Conservation (phyloP, 176 grass and related monocot species). For the Eragrostis curvula region DNA sequence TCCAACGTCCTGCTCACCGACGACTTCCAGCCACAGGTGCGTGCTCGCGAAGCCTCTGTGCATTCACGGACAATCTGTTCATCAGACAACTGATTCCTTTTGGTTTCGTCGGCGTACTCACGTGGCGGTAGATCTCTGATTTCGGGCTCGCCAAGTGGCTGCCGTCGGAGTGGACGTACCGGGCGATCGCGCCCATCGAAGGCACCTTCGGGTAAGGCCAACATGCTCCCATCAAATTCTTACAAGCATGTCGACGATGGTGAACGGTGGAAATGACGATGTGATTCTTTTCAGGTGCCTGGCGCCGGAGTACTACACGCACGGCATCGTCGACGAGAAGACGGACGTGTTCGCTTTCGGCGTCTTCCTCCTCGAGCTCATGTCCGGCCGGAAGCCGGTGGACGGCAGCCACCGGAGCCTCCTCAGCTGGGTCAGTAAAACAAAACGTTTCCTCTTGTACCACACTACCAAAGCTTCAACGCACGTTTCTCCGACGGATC, state of each 20-base stretch:
- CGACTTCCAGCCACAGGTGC: conserved; percentile 79
- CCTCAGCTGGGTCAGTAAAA: conserved; percentile 67
- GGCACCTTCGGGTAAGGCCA: conserved; percentile 77
- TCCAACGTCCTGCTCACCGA: conserved; percentile 85
- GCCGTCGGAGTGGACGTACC: conserved; percentile 91
- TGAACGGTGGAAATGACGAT: not conserved
- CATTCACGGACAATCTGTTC: not conserved
- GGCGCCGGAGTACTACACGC: conserved; percentile 96
- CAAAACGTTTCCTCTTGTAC: not conserved
- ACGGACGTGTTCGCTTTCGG: conserved; percentile 96
- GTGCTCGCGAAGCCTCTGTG: not conserved
- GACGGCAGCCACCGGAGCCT: conserved; percentile 84
- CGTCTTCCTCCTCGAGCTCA: conserved; percentile 91
- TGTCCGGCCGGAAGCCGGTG: conserved; percentile 80
- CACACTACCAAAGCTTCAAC: not conserved
- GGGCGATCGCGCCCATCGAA: conserved; percentile 88
- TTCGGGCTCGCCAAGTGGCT: conserved; percentile 97
- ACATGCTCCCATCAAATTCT: too few species aligned
- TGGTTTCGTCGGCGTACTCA: not conserved
- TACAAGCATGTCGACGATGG: not conserved
- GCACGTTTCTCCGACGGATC: not conserved
- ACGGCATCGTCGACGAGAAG: conserved; percentile 92
- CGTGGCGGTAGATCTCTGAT: conserved; percentile 75
- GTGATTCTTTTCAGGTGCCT: conserved; percentile 57
- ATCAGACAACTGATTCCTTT: not conserved